Base-by-base conservation (phyloP, 164 flowering plant genomes). In the Tetrastigma voinierianum region DNA sequence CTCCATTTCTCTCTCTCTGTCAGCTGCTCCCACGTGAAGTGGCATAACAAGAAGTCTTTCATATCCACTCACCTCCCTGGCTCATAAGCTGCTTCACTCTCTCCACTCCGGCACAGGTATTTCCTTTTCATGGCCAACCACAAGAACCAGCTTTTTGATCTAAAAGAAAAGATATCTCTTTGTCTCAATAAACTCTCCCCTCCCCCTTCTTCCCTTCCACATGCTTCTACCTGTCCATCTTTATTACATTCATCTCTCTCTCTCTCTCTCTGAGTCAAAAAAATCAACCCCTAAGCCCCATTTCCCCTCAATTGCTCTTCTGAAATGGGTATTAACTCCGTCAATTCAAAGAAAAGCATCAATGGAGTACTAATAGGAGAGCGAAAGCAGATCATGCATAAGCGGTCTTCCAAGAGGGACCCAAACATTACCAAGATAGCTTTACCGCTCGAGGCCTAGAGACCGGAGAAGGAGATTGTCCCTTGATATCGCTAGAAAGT, bases 381-480 rank as follows among this genome's bases (percentile, higher is more conserved):
- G 43, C 49, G 18, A 14, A 14, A 44, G 13, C 15, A 21, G 59
- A 48, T 6, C 25, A 66, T 47, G 11, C 57, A 57, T 44, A 78
- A 65, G 68, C 77, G 73, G 55, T 25, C 72, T 14, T 71, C 56
- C 1, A 89, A 83, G 72, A 82, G 72, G 66, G 92, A 88, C 17
- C 77, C 97, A 89, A n/a, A n/a, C n/a, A n/a, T n/a, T 74, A 87
- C 90, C 83, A 91, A 91, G 85, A 91, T 91, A 62, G 67, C 63
- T n/a, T n/a, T 52, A 89, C 95, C 1, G 88, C 88, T 11, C 80
- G 75, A 61, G 92, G 97, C 81, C 76, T 0, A 78, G 97, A 53
- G 90, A 90, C 66, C 77, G 97, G 47, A 69, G 97, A 67, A 87
- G 87, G 94, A 80, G 97, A 60, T 60, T 90, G 56, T 90, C 97